Evolutionary conservation across 2,329 filamentous ascomycete species (phyloP), one percentile per base, ranked within the genome.

Genomic region (Penicillium hesseltinei): DNA sequence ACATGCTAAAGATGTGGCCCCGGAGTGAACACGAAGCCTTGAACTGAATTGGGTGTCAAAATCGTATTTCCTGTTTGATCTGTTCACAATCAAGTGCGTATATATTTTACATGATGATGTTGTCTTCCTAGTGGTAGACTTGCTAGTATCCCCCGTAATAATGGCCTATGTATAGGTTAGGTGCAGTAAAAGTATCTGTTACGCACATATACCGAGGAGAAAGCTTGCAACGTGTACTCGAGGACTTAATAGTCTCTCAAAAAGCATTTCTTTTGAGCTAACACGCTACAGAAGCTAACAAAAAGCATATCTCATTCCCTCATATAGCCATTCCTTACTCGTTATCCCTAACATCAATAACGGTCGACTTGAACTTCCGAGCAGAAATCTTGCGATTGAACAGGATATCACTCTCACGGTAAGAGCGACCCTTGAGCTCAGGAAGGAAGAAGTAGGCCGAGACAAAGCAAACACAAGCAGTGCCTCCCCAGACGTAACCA

Each of bases 401-500:
- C 65, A 80, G 55, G 56, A 80, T 77, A 48, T 80, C 78, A 8
- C 69, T 62, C 67, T 80, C 78, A 49, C 76, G 75, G 66, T 77
- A 80, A 5, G 77, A 77, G 11, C 78, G 75, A 55, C 71, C 57
- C 73, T 80, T 79, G 43, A 78, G 65, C 65, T 80, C 78, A 11
- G 78, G 78, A 25, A 80, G 66, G 59, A 68, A 71, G 67, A 79
- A 80, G 66, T 71, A 79, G 2, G 76, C 76, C 61, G 66, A 62
- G 5, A 78, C 46, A 67, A 71, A 76, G 62, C 75, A 78, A 10
- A 80, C 69, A 4, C 68, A 27, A 5, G 75, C 76, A 5, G 78
- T 80, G 2, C 73, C 67, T 2, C 75, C 78, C 78, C 77, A 81
- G n/a, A 81, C 73, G 56, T 76, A 80, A 2, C 77, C 78, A 56